These are phyloP conservation scores for Evansstolkia leycettana DNA, from an alignment of 495 filamentous ascomycete species.

Conservation along the genomic window DNA sequence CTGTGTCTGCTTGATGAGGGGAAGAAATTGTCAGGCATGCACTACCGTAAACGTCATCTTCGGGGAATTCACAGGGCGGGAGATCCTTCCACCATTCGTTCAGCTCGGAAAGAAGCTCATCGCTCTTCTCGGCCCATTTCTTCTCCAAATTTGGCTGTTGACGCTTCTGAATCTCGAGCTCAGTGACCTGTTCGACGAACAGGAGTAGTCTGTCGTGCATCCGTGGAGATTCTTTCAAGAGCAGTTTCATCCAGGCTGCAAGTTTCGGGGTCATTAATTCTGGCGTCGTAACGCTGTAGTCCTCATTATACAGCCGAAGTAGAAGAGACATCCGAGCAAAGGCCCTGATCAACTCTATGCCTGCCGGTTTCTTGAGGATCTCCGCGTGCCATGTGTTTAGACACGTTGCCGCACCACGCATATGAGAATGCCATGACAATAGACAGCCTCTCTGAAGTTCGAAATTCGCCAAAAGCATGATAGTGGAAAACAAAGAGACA, in stretches of 20 bases:
- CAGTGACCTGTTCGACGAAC: background rate
- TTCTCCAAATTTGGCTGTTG: background rate
- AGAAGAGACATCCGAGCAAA: constrained; percentile 1
- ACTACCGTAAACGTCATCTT: background rate
- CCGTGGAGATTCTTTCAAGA: background rate
- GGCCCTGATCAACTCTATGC: background rate
- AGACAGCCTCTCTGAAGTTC: constrained; percentile 1
- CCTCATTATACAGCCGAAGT: constrained; percentile 1
- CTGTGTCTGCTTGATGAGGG: background rate
- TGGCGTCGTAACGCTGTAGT: background rate
- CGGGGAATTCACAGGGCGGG: background rate
- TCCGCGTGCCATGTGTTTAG: background rate
- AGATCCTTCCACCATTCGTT: constrained; percentile 1
- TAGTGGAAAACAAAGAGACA: background rate
- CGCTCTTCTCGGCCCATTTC: background rate
- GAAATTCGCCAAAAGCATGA: background rate
- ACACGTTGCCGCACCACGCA: constrained; percentile 1
- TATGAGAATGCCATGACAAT: background rate
- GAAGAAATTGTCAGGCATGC: constrained; percentile 1
- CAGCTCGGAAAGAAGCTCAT: background rate
- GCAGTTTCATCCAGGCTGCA: background rate
- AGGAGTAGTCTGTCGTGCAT: constrained; percentile 1
- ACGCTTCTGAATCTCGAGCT: constrained; percentile 1
- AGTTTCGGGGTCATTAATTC: background rate
- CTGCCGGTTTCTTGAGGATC: background rate